phyloP scores from a whole-genome alignment of 2,329 filamentous ascomycete genomes.

The Pyricularia sp. region DNA sequence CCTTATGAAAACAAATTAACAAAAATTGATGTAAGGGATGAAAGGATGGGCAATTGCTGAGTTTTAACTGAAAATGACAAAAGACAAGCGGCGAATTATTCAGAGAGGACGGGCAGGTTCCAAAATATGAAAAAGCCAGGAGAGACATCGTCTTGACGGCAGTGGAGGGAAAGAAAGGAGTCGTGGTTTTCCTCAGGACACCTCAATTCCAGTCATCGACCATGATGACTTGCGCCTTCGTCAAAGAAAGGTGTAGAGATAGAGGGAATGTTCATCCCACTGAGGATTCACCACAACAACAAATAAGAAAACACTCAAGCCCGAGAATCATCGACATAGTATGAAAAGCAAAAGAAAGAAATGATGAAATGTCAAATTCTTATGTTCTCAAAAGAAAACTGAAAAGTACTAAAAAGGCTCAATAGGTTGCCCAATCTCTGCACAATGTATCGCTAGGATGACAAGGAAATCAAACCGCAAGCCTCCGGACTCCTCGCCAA shows the following conservation, averaged over 20 bases:
- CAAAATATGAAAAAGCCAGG: background rate
- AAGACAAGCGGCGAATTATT: background rate
- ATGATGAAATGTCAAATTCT: background rate
- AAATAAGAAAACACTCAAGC: background rate
- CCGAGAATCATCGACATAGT: background rate
- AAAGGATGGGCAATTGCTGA: background rate
- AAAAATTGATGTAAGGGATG: background rate
- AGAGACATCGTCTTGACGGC: background rate
- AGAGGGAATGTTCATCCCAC: background rate
- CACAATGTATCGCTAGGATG: background rate
- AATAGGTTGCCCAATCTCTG: background rate
- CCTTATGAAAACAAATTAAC: background rate
- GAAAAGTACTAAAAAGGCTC: background rate
- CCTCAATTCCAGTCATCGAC: background rate
- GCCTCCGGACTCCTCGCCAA: constrained; percentile 7
- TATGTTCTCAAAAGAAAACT: background rate
- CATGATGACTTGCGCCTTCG: background rate
- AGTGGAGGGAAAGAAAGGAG: background rate
- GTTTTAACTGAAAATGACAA: background rate
- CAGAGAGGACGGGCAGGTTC: background rate
- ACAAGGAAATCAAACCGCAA: constrained; percentile 4
- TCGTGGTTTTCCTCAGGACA: background rate
- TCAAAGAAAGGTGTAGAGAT: background rate
- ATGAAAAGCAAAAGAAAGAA: background rate
- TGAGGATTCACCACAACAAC: background rate